Evolutionary conservation across 139 green algal genomes (phyloP).

Genomic region (Choricystis sp.): DNA sequence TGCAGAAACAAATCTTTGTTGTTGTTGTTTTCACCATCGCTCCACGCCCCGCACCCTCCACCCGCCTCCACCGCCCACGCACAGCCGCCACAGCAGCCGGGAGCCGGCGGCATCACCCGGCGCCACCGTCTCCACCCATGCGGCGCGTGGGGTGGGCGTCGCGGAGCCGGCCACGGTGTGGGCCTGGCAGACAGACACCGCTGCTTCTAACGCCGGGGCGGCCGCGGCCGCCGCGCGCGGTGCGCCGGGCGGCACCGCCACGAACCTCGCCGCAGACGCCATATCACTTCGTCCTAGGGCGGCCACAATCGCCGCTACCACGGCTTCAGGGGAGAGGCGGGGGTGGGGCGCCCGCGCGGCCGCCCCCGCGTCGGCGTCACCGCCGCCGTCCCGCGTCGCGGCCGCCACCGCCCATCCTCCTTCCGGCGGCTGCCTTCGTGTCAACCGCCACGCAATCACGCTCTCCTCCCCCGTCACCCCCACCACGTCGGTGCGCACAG

Average conservation of each 20-base stretch:
- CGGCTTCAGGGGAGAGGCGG: neutral
- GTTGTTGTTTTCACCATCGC: too few species aligned
- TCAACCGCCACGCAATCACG: slow-evolving; percentile 24
- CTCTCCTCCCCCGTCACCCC: slow-evolving; percentile 21
- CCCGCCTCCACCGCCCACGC: too few species aligned
- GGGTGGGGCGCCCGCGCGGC: neutral
- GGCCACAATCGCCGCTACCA: neutral
- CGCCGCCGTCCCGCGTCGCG: neutral
- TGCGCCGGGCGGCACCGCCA: neutral
- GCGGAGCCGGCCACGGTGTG: too few species aligned
- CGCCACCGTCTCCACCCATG: too few species aligned
- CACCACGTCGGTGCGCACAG: slow-evolving; percentile 26
- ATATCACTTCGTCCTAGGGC: neutral
- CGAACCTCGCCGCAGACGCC: neutral
- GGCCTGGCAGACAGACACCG: too few species aligned
- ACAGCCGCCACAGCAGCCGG: too few species aligned
- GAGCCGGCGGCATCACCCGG: too few species aligned
- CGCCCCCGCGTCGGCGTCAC: neutral
- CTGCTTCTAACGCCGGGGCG: too few species aligned
- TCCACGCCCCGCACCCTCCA: too few species aligned
- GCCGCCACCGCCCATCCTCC: neutral
- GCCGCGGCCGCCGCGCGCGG: too few species aligned
- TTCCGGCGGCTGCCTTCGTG: neutral
- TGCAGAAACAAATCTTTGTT: too few species aligned
- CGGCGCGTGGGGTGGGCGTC: too few species aligned